Evolutionary conservation across 495 filamentous ascomycete species (phyloP).

Genomic region (Neurospora sp.): DNA sequence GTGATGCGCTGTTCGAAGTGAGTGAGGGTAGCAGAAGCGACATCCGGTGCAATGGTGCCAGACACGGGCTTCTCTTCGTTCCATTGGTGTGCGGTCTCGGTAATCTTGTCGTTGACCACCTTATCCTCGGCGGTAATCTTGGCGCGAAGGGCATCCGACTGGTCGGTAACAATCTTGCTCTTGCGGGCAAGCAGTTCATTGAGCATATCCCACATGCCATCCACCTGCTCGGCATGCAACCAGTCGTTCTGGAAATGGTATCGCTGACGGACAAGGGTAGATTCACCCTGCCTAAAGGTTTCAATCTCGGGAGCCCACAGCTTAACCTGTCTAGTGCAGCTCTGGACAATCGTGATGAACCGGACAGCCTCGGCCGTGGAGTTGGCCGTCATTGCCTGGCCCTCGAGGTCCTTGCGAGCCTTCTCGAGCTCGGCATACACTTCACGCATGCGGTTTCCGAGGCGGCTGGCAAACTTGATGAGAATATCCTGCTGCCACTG

Average conservation of each 20-base stretch:
- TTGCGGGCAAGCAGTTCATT: conserved; percentile 84
- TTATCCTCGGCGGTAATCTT: conserved; percentile 94
- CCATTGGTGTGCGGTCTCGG: conserved; percentile 74
- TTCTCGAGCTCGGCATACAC: conserved; percentile 81
- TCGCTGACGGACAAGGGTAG: conserved; percentile 75
- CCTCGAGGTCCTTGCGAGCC: conserved; percentile 78
- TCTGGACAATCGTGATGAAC: conserved; percentile 96
- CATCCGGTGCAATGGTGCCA: conserved; percentile 78
- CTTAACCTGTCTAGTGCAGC: conserved; percentile 84
- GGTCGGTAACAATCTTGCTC: conserved; percentile 87
- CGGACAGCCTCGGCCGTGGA: conserved; percentile 94
- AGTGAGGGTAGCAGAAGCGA: conserved; percentile 67
- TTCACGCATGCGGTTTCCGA: conserved; percentile 85
- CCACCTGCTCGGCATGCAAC: conserved; percentile 88
- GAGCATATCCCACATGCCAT: conserved; percentile 83
- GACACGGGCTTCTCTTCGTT: conserved; percentile 94
- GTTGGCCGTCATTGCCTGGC: conserved; percentile 78
- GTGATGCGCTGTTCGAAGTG: conserved; percentile 77
- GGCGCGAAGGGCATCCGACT: conserved; percentile 88
- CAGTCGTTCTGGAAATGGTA: conserved; percentile 91
- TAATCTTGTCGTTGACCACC: conserved; percentile 76
- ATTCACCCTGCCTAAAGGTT: conserved; percentile 88
- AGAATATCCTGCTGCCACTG: conserved; percentile 99
- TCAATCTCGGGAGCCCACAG: conserved; percentile 93
- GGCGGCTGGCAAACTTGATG: conserved; percentile 76